These are phyloP conservation scores for Beverwykella pulmonaria DNA, from an alignment of 495 filamentous ascomycete species.

Conservation along the genomic window DNA sequence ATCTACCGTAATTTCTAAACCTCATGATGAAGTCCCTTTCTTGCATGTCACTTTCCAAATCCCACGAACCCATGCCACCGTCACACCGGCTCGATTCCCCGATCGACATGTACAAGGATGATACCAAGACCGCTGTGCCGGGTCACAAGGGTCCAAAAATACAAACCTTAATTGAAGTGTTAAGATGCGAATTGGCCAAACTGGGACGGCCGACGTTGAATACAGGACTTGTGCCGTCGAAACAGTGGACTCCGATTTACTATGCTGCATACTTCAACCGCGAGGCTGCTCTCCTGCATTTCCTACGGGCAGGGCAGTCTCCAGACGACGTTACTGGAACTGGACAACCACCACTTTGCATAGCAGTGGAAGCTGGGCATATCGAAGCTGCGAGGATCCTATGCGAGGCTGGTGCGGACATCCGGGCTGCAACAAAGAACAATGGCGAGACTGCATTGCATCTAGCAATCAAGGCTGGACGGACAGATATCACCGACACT, in stretches of 20 bases:
- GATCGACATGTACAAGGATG: conserved; percentile 23
- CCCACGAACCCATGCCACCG: neutral
- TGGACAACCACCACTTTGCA: conserved; percentile 14
- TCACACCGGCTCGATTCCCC: neutral
- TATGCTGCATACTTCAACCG: conserved; percentile 25
- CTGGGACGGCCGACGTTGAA: neutral
- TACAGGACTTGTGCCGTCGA: conserved; percentile 1
- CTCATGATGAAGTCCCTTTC: conserved; percentile 24
- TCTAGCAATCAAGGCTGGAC: conserved; percentile 24
- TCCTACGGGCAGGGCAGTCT: conserved; percentile 21
- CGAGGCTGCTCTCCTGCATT: conserved; percentile 31
- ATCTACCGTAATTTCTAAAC: conserved; percentile 1
- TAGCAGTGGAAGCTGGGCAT: conserved; percentile 23
- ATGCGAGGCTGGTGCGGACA: conserved; percentile 19
- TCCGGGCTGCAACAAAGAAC: conserved; percentile 14
- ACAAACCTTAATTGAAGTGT: conserved; percentile 26
- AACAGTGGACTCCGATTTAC: conserved; percentile 29
- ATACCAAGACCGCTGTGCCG: conserved; percentile 4
- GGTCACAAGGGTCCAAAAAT: conserved; percentile 23
- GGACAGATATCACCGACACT: conserved; percentile 21
- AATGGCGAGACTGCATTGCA: conserved; percentile 30
- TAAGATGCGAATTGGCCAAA: conserved; percentile 27
- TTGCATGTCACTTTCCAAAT: conserved; percentile 20
- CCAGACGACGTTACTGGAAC: conserved; percentile 14
- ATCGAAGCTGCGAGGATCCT: conserved; percentile 16